Conservation (phyloP, 2,329 filamentous ascomycete species). For the Colletotrichum higginsianum region DNA sequence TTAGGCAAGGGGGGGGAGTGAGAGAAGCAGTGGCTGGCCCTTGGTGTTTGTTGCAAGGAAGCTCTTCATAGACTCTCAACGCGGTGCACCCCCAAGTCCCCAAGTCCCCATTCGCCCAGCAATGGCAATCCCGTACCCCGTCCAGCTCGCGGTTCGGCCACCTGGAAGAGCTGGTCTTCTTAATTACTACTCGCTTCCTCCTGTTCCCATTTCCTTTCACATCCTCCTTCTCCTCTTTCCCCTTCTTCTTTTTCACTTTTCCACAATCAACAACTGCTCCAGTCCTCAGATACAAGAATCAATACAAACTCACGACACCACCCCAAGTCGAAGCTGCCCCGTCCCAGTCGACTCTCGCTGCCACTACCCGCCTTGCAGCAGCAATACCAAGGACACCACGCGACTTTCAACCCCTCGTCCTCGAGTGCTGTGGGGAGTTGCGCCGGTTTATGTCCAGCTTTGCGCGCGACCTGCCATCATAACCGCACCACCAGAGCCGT, state of each 20-base stretch:
- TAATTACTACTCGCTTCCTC: slow-evolving; percentile 35
- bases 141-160: slow-evolving; percentile 38
- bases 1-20: neutral
- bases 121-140: slow-evolving; percentile 41
- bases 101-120: slow-evolving; percentile 42
- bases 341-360: slow-evolving; percentile 25
- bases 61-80: slow-evolving; percentile 16
- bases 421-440: slow-evolving; percentile 35
- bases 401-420: slow-evolving; percentile 27
- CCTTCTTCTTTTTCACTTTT: slow-evolving; percentile 20
- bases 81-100: slow-evolving; percentile 24
- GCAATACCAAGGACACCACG: slow-evolving; percentile 27
- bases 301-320: slow-evolving; percentile 6
- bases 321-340: neutral
- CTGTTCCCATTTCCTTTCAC: slow-evolving; percentile 3
- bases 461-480: slow-evolving; percentile 24
- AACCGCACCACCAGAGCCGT: slow-evolving; percentile 27
- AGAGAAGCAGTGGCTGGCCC: slow-evolving; percentile 3
- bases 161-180: slow-evolving; percentile 31
- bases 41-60: slow-evolving; percentile 17
- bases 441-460: slow-evolving; percentile 32
- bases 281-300: slow-evolving; percentile 8
- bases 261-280: neutral
- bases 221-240: neutral
- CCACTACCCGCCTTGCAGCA: slow-evolving; percentile 36